Base-by-base conservation (phyloP, 345 rosid species). In the Eucalyptus erythrocorys region DNA sequence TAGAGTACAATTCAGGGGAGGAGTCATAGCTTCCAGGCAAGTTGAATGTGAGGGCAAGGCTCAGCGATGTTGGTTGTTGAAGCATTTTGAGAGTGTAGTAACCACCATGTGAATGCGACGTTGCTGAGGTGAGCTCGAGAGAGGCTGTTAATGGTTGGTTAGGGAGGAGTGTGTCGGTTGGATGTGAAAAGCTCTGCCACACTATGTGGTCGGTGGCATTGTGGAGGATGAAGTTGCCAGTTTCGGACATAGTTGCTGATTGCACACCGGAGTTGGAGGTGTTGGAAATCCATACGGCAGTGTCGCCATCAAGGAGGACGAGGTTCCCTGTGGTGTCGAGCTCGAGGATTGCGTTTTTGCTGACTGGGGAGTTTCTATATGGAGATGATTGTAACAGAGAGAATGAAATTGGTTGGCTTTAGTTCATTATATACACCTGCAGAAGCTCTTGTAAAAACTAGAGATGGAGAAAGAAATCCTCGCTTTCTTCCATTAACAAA, bases 141-240 rank as follows among this genome's bases (percentile, higher is more conserved):
- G 98, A 93, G 86, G 90, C 99, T 21, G 94, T 91, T 66, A 97
- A 92, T 85, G 95, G 97, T 89, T 97, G 99, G 91, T 95, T 94
- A 14, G 99, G 99, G 40, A 96, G 95, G 80, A 97, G 95, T 37
- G 96, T 96, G 86, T 97, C 98, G 1, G 99, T 93, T 15, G 99
- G 99, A 88, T 96, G 94, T 5, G 89, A 87, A 90, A 97, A 97
- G 90, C 97, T 96, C 87, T 97, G 95, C 99, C 99, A 97, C 5
- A 90, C 92, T 64, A 92, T 82, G 45, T 51, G 91, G 90, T 92
- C 91, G 85, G 89, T 86, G 34, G 89, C 16, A 61, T 93, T 89
- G 86, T 88, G 90, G 64, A 97, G 97, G 86, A 96, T 89, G 88
- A 97, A 94, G 92, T 96, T 97, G 87, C 99, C 99, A 51, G 98